These are phyloP conservation scores for Phellopilus nigrolimitatus DNA, from an alignment of 1,284 basidiomycete species.

Conservation along the genomic window DNA sequence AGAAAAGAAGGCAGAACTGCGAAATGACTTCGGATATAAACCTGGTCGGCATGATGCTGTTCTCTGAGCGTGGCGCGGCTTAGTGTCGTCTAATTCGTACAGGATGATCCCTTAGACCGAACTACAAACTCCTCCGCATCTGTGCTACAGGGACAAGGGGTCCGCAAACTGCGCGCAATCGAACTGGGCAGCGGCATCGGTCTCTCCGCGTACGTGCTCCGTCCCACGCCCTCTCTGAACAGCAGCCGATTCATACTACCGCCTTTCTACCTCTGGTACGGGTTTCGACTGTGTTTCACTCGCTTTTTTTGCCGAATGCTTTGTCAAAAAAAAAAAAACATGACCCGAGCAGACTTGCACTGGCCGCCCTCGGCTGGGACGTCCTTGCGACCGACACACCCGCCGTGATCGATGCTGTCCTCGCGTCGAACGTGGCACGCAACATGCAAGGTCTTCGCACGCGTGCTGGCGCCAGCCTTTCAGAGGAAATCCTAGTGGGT, in stretches of 20 bases:
- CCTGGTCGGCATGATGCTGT: no score
- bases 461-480: no score
- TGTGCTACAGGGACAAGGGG: constrained; percentile 10
- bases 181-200: constrained; percentile 86
- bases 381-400: constrained; percentile 78
- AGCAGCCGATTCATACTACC: constrained; percentile 8
- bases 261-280: not conserved
- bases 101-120: no score
- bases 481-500: no score
- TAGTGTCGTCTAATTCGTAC: no score
- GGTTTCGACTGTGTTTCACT: not conserved
- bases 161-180: constrained; percentile 45
- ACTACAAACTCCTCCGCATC: no score
- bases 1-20: no score
- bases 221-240: no score
- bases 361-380: constrained; percentile 69
- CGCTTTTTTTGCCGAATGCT: constrained; percentile 10
- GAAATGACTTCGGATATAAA: no score
- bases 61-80: no score
- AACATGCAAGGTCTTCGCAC: constrained; percentile 42
- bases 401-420: constrained; percentile 62
- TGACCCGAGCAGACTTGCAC: constrained; percentile 47
- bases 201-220: constrained; percentile 61
- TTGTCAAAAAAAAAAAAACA: not conserved
- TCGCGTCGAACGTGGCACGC: constrained; percentile 57